A percentile compares a stretch with the other conserved stretches of the same genome.
These are phyloP conservation scores for Penicillium pulvis DNA, from an alignment of 495 filamentous ascomycete species.

Conservation along the genomic window DNA sequence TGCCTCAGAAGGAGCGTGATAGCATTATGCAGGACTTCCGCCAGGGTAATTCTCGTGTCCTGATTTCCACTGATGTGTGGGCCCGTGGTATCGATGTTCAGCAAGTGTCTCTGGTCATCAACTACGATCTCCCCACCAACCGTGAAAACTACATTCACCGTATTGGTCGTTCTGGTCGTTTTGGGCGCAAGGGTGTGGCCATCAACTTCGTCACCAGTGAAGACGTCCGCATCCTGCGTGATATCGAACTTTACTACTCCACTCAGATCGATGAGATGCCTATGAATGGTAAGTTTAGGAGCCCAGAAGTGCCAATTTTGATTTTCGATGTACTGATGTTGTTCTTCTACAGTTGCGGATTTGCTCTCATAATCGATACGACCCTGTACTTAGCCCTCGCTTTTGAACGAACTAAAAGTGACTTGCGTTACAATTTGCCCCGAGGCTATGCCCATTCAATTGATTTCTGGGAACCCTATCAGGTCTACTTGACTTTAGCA, in stretches of 20 bases:
- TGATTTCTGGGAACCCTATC: neutral
- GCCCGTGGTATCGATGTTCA: conserved; percentile 99
- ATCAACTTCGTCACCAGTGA: conserved; percentile 99
- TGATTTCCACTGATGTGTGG: conserved; percentile 98
- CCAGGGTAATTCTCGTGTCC: conserved; percentile 89
- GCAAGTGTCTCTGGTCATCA: conserved; percentile 98
- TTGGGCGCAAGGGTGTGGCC: conserved; percentile 97
- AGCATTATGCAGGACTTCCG: conserved; percentile 99
- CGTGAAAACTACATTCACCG: conserved; percentile 99
- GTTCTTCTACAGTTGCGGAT: conserved; percentile 40
- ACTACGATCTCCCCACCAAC: conserved; percentile 97
- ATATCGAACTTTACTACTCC: conserved; percentile 96
- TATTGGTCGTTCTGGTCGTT: conserved; percentile 93
- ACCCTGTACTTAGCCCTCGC: conserved; percentile 7
- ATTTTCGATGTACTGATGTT: conserved; percentile 14
- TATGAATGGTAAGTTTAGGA: conserved; percentile 70
- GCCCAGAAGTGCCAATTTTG: neutral
- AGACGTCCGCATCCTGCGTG: conserved; percentile 94
- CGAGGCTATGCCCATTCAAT: neutral
- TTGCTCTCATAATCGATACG: conserved; percentile 41
- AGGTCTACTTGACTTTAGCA: neutral
- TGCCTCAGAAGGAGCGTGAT: conserved; percentile 97
- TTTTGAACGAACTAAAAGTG: conserved; percentile 14
- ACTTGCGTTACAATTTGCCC: conserved; percentile 4
- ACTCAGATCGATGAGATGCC: conserved; percentile 99